Base-by-base conservation (phyloP, 495 filamentous ascomycete genomes). In the Xylaria nigripes region DNA sequence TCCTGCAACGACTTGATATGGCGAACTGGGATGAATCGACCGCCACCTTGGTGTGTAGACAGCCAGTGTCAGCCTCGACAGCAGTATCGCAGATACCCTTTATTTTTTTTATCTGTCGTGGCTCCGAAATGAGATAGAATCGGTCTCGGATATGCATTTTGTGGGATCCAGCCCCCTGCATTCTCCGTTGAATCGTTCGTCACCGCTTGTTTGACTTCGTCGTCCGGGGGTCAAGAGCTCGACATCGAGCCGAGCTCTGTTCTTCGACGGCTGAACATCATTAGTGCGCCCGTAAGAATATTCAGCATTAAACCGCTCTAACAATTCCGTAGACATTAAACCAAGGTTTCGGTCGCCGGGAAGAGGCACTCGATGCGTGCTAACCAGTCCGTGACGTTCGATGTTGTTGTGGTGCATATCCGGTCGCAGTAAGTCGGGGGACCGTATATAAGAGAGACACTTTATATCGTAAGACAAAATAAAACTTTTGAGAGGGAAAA, bases 301-400 rank as follows among this genome's bases (percentile, higher is more conserved):
- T 72, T 61, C 61, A 60, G 69, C 61, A 65, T 74, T 66, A 71
- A 63, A 71, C 65, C 72, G 68, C 70, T 54, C 62, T 63, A 61
- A 67, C 65, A 73, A 2, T 69, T 73, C 74, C 61, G 73, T 58
- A 75, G 64, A 69, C 71, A 69, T 59, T 65, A 67, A 68, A 63
- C 57, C 63, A 67, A 60, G 62, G 60, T 60, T 45, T 44, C 21
- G 51, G 22, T n/a, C 45, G 58, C 45, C 50, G 53, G 53, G 55
- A 25, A 41, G 57, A 29, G 42, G 40, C 54, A 30, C 54, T 62
- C 56, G 65, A 63, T 64, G 64, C 61, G 61, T 57, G 64, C 55
- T 45, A 48, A 54, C 53, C n/a, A 34, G 45, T n/a, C 10, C 45
- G n/a, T 8, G 38, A 46, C 18, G 47, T 12, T 43, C 36, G 41